Percentiles rank a stretch among this genome's conserved stretches.
Conservation (phyloP, 202 grass and related monocot species). For the Panicum virgatum region DNA sequence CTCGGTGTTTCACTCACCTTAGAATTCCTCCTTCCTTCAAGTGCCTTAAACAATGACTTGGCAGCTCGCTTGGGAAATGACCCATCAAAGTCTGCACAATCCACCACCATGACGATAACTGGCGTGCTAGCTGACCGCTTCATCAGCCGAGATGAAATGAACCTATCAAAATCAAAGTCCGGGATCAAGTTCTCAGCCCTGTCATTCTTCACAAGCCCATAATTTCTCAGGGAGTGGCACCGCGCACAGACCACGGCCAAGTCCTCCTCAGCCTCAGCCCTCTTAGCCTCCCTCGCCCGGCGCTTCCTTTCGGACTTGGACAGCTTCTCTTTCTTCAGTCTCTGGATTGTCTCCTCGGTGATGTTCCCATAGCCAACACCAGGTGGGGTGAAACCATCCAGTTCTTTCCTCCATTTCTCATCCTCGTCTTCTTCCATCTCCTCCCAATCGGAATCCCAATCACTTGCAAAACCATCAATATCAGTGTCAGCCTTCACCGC, state of each 20-base stretch:
- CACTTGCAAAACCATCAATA: conserved; percentile 40
- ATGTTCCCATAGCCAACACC: conserved; percentile 82
- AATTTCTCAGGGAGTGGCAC: conserved; percentile 88
- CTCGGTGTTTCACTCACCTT: conserved; percentile 70
- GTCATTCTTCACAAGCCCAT: conserved; percentile 89
- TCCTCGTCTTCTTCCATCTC: conserved; percentile 63
- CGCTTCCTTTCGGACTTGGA: conserved; percentile 83
- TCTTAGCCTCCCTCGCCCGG: conserved; percentile 55
- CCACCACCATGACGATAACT: conserved; percentile 80
- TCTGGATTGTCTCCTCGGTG: conserved; percentile 65
- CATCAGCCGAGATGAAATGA: conserved; percentile 81
- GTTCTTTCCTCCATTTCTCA: conserved; percentile 65
- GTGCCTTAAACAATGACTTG: conserved; percentile 75
- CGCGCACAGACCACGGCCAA: conserved; percentile 67
- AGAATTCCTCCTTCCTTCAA: conserved; percentile 56
- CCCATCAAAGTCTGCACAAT: conserved; percentile 89
- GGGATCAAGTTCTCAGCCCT: conserved; percentile 86
- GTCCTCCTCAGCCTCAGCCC: conserved; percentile 51
- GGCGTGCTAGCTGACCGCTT: conserved; percentile 58
- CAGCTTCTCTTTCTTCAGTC: conserved; percentile 77
- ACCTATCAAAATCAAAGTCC: conserved; percentile 84
- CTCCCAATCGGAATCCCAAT: conserved; percentile 78
- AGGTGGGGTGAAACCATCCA: conserved; percentile 69
- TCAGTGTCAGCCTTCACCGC: conserved; percentile 25
- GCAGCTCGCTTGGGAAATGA: conserved; percentile 82